Percentiles rank a stretch among this genome's conserved stretches.
Conservation (phyloP, 2,329 filamentous ascomycete species). For the Alternaria tenuissima region DNA sequence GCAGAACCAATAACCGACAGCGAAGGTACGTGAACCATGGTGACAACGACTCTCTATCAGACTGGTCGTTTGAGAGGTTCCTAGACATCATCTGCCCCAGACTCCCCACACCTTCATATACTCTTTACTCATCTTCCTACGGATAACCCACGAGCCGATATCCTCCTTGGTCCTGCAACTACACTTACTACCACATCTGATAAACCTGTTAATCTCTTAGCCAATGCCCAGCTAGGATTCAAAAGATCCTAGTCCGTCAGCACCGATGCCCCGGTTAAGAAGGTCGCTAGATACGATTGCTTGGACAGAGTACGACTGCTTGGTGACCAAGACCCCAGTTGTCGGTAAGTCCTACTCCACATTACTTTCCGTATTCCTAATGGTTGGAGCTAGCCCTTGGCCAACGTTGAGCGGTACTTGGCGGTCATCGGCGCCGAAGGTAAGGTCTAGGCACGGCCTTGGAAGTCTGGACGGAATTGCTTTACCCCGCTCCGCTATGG, state of each 20-base stretch:
- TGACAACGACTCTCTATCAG: not conserved
- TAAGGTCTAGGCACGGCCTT: conserved; percentile 18
- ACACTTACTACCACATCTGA: not conserved
- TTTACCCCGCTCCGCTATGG: conserved; percentile 15
- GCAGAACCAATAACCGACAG: conserved; percentile 27
- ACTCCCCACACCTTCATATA: conserved; percentile 4
- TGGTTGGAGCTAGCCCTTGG: conserved; percentile 22
- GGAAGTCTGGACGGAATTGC: not conserved
- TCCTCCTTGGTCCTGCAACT: not conserved
- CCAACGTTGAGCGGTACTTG: conserved; percentile 27
- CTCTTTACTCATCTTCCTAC: not conserved
- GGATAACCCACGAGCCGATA: not conserved
- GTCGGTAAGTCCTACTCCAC: not conserved
- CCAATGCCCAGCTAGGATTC: not conserved
- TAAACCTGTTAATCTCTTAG: not conserved
- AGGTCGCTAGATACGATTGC: conserved; percentile 15
- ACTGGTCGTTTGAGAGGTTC: not conserved
- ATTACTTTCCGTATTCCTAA: not conserved
- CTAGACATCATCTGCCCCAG: not conserved
- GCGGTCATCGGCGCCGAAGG: conserved; percentile 15
- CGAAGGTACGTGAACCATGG: conserved; percentile 25
- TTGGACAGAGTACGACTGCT: conserved; percentile 1
- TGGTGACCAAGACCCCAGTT: conserved; percentile 10
- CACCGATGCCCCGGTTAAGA: conserved; percentile 13
- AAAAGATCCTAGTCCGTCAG: conserved; percentile 1